phyloP scores from a whole-genome alignment of 2,329 filamentous ascomycete species.

The Beauveria bassiana region DNA sequence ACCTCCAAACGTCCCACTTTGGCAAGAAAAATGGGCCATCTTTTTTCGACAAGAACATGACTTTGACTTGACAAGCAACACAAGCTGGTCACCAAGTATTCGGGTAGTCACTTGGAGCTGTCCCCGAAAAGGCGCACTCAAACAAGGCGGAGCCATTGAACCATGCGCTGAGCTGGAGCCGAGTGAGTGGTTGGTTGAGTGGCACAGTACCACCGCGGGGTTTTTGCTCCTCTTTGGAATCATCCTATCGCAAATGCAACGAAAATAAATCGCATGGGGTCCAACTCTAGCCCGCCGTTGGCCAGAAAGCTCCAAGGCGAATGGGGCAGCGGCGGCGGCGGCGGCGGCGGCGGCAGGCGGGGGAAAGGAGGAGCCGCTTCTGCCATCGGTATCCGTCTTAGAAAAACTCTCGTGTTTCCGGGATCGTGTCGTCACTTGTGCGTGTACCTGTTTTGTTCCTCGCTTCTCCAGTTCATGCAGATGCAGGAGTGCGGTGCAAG shows the following conservation, averaged over 20 bases:
- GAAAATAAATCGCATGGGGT: neutral
- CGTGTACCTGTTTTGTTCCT: neutral
- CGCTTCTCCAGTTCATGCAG: no score
- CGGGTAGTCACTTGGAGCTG: no score
- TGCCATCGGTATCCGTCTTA: neutral
- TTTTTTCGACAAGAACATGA: no score
- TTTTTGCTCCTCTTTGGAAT: constrained; percentile 8
- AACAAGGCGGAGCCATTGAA: no score
- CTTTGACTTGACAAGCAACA: no score
- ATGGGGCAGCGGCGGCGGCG: no score
- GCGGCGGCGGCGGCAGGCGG: neutral
- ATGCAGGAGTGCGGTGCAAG: no score
- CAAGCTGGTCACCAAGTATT: no score
- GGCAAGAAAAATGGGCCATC: neutral
- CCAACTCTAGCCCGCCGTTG: neutral
- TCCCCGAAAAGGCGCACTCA: no score
- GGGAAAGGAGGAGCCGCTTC: neutral
- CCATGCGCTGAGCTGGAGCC: neutral
- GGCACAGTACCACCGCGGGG: neutral
- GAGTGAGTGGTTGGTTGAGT: neutral
- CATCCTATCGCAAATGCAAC: neutral
- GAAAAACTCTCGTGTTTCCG: no score
- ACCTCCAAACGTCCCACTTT: neutral
- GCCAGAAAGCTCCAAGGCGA: neutral
- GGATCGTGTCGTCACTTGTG: neutral